Percentiles rank a stretch among this genome's conserved stretches.
These are phyloP conservation scores for Penicillium parvum DNA, from an alignment of 495 filamentous ascomycete species.

Conservation along the genomic window DNA sequence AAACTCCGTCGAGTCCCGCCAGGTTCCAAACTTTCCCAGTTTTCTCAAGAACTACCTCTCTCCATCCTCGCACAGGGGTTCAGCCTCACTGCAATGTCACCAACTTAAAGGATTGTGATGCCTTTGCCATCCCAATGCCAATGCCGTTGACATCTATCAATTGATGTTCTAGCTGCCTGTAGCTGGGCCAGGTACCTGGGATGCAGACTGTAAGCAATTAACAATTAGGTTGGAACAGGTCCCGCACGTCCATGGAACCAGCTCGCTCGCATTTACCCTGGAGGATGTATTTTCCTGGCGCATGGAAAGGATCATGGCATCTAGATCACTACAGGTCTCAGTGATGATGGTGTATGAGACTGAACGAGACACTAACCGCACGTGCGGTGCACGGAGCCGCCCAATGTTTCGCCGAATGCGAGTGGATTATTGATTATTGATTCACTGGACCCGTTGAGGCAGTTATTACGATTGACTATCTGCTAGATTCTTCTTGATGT, in stretches of 20 bases:
- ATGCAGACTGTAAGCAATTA: constrained; percentile 7
- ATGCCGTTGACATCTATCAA: too few species aligned
- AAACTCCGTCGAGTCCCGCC: constrained; percentile 7
- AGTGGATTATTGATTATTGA: too few species aligned
- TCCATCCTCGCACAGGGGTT: not conserved
- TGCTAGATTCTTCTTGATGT: too few species aligned
- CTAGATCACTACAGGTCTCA: too few species aligned
- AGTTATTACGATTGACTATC: too few species aligned
- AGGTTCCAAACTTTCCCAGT: constrained; percentile 8
- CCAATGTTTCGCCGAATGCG: constrained; percentile 15
- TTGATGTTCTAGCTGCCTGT: not conserved
- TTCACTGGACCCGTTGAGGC: constrained; percentile 14
- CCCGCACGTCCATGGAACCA: constrained; percentile 11
- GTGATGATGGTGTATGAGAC: too few species aligned
- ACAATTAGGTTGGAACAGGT: not conserved
- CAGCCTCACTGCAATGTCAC: constrained; percentile 3
- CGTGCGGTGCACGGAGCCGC: constrained; percentile 22
- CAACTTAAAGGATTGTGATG: too few species aligned
- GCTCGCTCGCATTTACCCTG: too few species aligned
- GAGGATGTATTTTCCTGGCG: too few species aligned
- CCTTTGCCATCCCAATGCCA: too few species aligned
- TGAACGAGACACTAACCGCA: constrained; percentile 6
- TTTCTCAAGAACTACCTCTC: not conserved
- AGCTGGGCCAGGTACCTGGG: constrained; percentile 9
- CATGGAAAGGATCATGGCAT: too few species aligned